Percentiles rank a stretch among this genome's conserved stretches.
Evolutionary conservation across 2,329 filamentous ascomycete genomes (phyloP).

Genomic region (Meredithiella fracta): DNA sequence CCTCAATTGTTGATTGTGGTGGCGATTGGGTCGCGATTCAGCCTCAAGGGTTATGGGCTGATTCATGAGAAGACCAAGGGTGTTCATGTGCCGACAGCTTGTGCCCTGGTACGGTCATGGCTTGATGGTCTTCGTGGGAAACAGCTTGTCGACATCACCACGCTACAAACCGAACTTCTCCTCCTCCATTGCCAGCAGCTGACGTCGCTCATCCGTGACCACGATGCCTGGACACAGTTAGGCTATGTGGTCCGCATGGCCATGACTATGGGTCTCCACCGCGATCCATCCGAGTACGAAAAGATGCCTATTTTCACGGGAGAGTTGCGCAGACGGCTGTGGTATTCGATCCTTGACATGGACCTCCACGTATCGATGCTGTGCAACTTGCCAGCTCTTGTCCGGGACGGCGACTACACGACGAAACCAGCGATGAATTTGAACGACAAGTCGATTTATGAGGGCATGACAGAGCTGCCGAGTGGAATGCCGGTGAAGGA

Average conservation of each 20-base stretch:
- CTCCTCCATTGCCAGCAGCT: constrained; percentile 36
- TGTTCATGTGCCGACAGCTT: constrained; percentile 40
- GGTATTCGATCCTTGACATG: constrained; percentile 41
- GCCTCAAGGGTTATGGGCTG: constrained; percentile 33
- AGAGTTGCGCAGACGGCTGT: constrained; percentile 38
- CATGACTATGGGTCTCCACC: constrained; percentile 43
- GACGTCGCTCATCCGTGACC: constrained; percentile 32
- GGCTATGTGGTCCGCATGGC: constrained; percentile 39
- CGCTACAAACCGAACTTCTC: constrained; percentile 38
- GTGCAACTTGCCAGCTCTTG: constrained; percentile 33
- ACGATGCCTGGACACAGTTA: constrained; percentile 38
- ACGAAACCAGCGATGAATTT: constrained; percentile 37
- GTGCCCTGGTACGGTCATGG: constrained; percentile 37
- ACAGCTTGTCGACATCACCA: constrained; percentile 34
- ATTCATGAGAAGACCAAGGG: constrained; percentile 35
- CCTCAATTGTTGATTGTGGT: constrained; percentile 36
- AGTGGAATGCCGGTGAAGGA: constrained; percentile 34
- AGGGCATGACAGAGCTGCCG: constrained; percentile 33
- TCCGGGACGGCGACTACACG: constrained; percentile 37
- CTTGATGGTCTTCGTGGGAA: constrained; percentile 35
- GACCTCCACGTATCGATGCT: constrained; percentile 38
- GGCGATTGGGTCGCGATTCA: constrained; percentile 37
- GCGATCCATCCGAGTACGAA: constrained; percentile 38
- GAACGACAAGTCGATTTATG: constrained; percentile 33
- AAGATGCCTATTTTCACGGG: constrained; percentile 33